Percentiles rank a stretch among this genome's conserved stretches.
Evolutionary conservation across 1,284 basidiomycete genomes (phyloP).

Genomic region (Puccinia polysora): DNA sequence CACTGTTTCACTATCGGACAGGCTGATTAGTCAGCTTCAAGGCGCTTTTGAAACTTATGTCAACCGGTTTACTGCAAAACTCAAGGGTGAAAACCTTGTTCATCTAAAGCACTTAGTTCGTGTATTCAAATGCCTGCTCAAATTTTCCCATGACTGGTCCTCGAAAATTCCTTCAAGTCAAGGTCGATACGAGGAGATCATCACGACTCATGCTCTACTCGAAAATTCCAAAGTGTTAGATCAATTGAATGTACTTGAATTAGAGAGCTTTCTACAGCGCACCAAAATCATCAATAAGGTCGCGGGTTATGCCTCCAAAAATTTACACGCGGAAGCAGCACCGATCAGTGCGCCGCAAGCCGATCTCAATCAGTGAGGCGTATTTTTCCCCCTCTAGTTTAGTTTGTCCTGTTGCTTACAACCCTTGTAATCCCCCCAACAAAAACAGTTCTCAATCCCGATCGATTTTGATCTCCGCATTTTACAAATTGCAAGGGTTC

Average conservation of each 20-base stretch:
- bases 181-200: constrained; percentile 58
- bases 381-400: not conserved
- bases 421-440: not conserved
- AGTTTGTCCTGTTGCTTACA: not conserved
- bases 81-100: constrained; percentile 69
- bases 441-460: constrained; percentile 36
- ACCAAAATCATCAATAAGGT: constrained; percentile 73
- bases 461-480: constrained; percentile 62
- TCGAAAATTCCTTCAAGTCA: constrained; percentile 49
- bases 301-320: constrained; percentile 70
- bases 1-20: constrained; percentile 64
- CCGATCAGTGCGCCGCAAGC: not conserved
- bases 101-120: constrained; percentile 74
- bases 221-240: constrained; percentile 60
- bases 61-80: constrained; percentile 67
- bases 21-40: constrained; percentile 63
- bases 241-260: constrained; percentile 57
- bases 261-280: constrained; percentile 74
- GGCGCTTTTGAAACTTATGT: constrained; percentile 77
- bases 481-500: constrained; percentile 79
- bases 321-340: constrained; percentile 52
- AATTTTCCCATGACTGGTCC: constrained; percentile 59
- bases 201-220: constrained; percentile 65
- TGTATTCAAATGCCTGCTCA: constrained; percentile 66
- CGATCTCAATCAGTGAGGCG: constrained; percentile 10